Evolutionary conservation across 306 rosid genomes (phyloP).

Genomic region (Begonia loranthoides): DNA sequence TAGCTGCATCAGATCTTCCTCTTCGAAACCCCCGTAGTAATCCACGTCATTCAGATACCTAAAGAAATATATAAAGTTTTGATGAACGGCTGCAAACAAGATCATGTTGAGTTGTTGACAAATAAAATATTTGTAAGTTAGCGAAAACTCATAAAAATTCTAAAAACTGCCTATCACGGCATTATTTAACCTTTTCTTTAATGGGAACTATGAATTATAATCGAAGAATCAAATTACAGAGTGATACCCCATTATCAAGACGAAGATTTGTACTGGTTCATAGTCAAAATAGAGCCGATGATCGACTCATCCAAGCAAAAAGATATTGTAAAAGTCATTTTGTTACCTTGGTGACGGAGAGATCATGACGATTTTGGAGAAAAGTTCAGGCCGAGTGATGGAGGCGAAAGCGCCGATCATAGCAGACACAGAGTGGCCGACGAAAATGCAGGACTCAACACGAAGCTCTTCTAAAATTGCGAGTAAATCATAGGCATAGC

Average conservation of each 20-base stretch:
- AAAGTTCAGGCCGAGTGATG: slow-evolving; percentile 51
- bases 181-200: no score
- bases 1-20: slow-evolving; percentile 50
- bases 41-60: slow-evolving; percentile 61
- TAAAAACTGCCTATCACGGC: no score
- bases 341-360: slow-evolving; percentile 53
- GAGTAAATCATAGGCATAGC: slow-evolving; percentile 50
- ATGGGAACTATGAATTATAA: no score
- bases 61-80: not conserved
- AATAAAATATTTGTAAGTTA: no score
- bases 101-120: no score
- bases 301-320: not conserved
- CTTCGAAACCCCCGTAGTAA: slow-evolving; percentile 72
- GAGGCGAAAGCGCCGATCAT: slow-evolving; percentile 60
- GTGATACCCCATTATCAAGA: not conserved
- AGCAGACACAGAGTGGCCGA: slow-evolving; percentile 76
- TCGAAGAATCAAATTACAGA: not conserved
- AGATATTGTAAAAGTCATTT: not conserved
- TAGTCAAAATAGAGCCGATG: not conserved
- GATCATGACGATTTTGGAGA: slow-evolving; percentile 44
- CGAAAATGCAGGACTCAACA: slow-evolving; percentile 43
- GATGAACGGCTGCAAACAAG: no score
- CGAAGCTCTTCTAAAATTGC: slow-evolving; percentile 45
- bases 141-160: no score
- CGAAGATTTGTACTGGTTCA: not conserved